Evolutionary conservation across 1,284 basidiomycete genomes (phyloP).

Genomic region (Porodaedalea pini): DNA sequence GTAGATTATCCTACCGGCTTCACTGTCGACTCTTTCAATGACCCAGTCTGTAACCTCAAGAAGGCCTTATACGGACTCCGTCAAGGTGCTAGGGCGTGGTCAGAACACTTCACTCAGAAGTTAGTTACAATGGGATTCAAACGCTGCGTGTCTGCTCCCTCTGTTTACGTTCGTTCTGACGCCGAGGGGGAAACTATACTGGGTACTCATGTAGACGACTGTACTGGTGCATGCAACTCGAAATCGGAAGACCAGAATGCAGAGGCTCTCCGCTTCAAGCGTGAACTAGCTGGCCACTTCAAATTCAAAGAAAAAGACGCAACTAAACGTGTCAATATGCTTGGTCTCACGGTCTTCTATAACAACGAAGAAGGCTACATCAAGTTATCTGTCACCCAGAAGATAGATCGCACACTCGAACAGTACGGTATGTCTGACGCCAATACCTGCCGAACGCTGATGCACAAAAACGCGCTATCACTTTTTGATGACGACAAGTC

Average conservation of each 20-base stretch:
- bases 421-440: conserved; percentile 17
- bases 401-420: too few species aligned
- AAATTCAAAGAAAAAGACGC: conserved; percentile 37
- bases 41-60: neutral
- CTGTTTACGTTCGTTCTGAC: neutral
- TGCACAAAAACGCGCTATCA: conserved; percentile 21
- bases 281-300: neutral
- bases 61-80: conserved; percentile 4
- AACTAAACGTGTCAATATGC: conserved; percentile 31
- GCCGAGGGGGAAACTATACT: conserved; percentile 3
- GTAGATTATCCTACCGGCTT: neutral
- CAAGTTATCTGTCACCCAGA: conserved; percentile 16
- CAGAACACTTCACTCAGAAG: neutral
- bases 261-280: neutral
- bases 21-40: neutral
- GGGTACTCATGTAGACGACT: conserved; percentile 8
- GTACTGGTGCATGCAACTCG: neutral
- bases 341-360: conserved; percentile 18
- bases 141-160: neutral
- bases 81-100: conserved; percentile 1
- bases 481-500: neutral
- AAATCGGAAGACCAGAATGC: too few species aligned
- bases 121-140: neutral
- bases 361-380: neutral
- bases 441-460: conserved; percentile 12